Conservation (phyloP, 768 basidiomycete genomes). For the Coprinopsis sp. region DNA sequence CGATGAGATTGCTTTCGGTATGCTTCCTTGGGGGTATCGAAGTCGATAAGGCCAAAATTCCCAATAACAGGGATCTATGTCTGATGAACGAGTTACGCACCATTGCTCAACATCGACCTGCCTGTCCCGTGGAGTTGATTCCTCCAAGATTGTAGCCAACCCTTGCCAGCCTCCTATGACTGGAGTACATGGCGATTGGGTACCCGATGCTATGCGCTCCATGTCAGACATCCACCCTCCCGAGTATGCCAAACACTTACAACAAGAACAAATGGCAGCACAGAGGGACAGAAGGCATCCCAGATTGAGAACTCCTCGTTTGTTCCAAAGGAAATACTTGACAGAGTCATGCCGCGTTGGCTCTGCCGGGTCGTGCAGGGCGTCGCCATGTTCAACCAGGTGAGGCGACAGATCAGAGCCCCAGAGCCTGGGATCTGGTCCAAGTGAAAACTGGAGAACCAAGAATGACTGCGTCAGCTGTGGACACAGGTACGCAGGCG, state of each 20-base stretch:
- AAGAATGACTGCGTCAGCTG: neutral
- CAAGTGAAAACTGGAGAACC: slow-evolving; percentile 49
- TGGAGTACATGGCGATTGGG: slow-evolving; percentile 35
- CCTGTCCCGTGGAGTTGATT: slow-evolving; percentile 66
- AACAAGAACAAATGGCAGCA: slow-evolving; percentile 49
- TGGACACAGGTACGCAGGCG: neutral
- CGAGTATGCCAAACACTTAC: slow-evolving; percentile 33
- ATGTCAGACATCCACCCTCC: neutral
- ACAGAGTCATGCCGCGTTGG: slow-evolving; percentile 22
- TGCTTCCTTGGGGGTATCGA: slow-evolving; percentile 54
- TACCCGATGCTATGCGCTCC: slow-evolving; percentile 51
- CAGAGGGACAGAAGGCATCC: slow-evolving; percentile 62
- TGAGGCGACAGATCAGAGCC: slow-evolving; percentile 54
- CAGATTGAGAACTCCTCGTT: slow-evolving; percentile 65
- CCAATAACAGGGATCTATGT: slow-evolving; percentile 64
- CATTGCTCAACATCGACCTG: slow-evolving; percentile 11
- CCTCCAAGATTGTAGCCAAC: slow-evolving; percentile 44
- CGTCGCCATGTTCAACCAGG: slow-evolving; percentile 62
- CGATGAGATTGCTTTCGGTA: slow-evolving; percentile 50
- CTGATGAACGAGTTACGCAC: slow-evolving; percentile 13
- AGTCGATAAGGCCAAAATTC: slow-evolving; percentile 54
- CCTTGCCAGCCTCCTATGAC: slow-evolving; percentile 13
- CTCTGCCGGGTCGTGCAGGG: slow-evolving; percentile 59
- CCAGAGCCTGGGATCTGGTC: slow-evolving; percentile 65
- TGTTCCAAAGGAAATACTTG: slow-evolving; percentile 43